These are phyloP conservation scores for Nannizziopsis barbatae DNA, from an alignment of 2,329 filamentous ascomycete genomes.

Conservation along the genomic window DNA sequence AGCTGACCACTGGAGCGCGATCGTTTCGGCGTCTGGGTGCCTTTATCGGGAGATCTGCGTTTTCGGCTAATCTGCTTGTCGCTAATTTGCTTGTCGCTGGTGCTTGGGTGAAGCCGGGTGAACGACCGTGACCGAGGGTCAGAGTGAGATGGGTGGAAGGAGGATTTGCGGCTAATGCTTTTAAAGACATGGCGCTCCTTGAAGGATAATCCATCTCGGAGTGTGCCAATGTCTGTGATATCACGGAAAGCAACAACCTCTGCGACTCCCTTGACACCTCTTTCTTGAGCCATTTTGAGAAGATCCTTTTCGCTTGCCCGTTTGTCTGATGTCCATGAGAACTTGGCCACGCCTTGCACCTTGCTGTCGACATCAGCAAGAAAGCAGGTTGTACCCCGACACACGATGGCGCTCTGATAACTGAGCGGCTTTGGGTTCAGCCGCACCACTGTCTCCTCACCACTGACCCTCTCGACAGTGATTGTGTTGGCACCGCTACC, in stretches of 20 bases:
- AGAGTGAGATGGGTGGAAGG: conserved; percentile 8
- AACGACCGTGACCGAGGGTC: conserved; percentile 1
- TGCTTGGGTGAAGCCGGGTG: background rate
- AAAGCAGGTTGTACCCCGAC: conserved; percentile 18
- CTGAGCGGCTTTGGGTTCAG: too few species aligned
- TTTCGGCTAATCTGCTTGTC: background rate
- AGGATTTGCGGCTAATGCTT: conserved; percentile 8
- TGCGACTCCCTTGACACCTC: conserved; percentile 22
- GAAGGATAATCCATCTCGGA: conserved; percentile 21
- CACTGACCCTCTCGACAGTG: too few species aligned
- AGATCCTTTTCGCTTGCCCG: conserved; percentile 19
- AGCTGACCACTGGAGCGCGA: conserved; percentile 5
- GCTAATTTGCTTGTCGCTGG: conserved; percentile 19
- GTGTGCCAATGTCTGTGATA: conserved; percentile 21
- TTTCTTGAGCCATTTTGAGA: conserved; percentile 19
- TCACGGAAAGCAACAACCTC: conserved; percentile 19
- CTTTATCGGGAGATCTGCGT: conserved; percentile 9
- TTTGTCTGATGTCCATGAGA: conserved; percentile 25
- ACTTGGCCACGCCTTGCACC: conserved; percentile 23
- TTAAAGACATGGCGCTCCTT: conserved; percentile 15
- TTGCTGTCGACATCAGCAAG: conserved; percentile 12
- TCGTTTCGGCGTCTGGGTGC: background rate
- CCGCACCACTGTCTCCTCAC: too few species aligned
- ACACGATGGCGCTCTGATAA: too few species aligned
- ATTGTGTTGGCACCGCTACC: conserved; percentile 1